These are phyloP conservation scores for Pythium folliculosum DNA, from an alignment of 352 stramenopile species.

Conservation along the genomic window DNA sequence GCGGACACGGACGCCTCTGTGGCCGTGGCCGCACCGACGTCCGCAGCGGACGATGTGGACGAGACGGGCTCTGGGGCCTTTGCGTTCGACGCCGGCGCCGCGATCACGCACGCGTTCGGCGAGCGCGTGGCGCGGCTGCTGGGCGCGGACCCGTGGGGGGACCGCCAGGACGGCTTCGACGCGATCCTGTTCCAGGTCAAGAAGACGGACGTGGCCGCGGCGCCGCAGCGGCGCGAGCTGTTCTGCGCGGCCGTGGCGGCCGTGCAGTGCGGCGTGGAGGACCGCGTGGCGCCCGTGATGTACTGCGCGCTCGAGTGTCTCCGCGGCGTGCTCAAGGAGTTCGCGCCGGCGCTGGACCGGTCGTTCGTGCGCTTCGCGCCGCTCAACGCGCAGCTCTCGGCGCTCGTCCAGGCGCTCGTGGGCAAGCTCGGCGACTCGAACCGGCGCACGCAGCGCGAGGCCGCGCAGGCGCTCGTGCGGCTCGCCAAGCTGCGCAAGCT, in stretches of 20 bases:
- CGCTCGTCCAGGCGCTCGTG: constrained; percentile 50
- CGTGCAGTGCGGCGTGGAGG: constrained; percentile 71
- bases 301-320: constrained; percentile 83
- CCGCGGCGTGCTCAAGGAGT: constrained; percentile 62
- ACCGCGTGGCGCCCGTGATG: constrained; percentile 79
- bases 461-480: constrained; percentile 56
- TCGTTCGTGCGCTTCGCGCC: constrained; percentile 42
- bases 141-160: constrained; percentile 73
- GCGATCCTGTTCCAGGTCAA: constrained; percentile 67
- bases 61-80: constrained; percentile 23
- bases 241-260: constrained; percentile 70
- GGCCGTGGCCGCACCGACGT: no score
- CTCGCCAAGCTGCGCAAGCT: constrained; percentile 68
- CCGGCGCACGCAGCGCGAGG: constrained; percentile 79
- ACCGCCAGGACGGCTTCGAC: constrained; percentile 80
- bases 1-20: neutral
- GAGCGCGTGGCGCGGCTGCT: constrained; percentile 70
- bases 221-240: constrained; percentile 47
- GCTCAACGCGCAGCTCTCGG: constrained; percentile 63
- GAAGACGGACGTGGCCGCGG: constrained; percentile 50
- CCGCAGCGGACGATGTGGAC: neutral
- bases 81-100: constrained; percentile 57
- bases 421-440: constrained; percentile 78
- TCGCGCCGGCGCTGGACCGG: constrained; percentile 49
- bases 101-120: constrained; percentile 70